Evolutionary conservation across 305 asterid species (phyloP).

Genomic region (Fraxinus sp.): DNA sequence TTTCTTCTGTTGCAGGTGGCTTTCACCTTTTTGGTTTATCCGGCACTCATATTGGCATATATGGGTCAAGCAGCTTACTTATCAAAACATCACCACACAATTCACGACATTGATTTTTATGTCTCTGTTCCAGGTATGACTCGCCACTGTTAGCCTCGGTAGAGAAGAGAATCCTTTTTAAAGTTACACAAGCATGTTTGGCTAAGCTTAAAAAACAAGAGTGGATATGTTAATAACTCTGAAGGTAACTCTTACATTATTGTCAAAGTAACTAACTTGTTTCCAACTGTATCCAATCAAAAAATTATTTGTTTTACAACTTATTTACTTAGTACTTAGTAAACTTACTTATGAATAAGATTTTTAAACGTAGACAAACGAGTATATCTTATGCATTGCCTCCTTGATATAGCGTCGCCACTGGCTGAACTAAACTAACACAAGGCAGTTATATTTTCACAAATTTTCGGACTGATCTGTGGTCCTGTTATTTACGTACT

Average conservation of each 20-base stretch:
- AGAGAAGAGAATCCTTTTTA: not conserved
- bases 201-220: not conserved
- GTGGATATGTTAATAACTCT: not conserved
- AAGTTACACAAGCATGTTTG: not conserved
- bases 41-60: conserved; percentile 88
- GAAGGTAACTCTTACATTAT: not conserved
- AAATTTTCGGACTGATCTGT: not conserved
- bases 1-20: conserved; percentile 65
- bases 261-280: not conserved
- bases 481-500: not conserved
- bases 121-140: conserved; percentile 88
- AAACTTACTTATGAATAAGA: not conserved
- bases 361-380: not conserved
- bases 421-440: not conserved
- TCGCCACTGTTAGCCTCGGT: not conserved
- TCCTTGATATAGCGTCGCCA: not conserved
- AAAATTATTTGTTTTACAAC: not conserved
- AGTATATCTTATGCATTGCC: not conserved
- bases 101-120: conserved; percentile 71
- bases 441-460: not conserved
- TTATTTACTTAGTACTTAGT: not conserved
- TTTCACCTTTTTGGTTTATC: conserved; percentile 90
- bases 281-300: not conserved
- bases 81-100: conserved; percentile 78
- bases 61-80: conserved; percentile 98